Conservation (phyloP, 2,329 filamentous ascomycete genomes). For the Verticillium tricorpus region DNA sequence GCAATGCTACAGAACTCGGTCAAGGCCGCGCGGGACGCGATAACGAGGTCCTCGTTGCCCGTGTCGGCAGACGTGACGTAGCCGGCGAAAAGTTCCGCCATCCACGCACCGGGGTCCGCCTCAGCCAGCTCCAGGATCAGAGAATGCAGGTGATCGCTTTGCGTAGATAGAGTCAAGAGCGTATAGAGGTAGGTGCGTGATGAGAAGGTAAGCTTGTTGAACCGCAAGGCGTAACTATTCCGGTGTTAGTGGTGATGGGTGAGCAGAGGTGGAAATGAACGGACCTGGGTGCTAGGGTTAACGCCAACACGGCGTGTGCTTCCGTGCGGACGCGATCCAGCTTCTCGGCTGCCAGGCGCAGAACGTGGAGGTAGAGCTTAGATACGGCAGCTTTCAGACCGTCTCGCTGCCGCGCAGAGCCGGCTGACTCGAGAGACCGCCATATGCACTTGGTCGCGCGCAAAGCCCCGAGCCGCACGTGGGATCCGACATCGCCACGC, state of each 20-base stretch:
- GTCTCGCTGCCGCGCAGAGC: constrained; percentile 10
- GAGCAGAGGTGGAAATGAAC: constrained; percentile 12
- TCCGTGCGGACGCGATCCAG: constrained; percentile 77
- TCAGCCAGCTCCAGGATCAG: constrained; percentile 29
- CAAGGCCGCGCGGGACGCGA: constrained; percentile 63
- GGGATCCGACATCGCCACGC: constrained; percentile 83
- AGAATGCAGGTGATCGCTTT: constrained; percentile 26
- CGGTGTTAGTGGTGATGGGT: constrained; percentile 16
- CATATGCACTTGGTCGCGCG: constrained; percentile 67
- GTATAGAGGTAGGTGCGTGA: constrained; percentile 55
- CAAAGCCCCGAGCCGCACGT: constrained; percentile 77
- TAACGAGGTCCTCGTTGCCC: constrained; percentile 71
- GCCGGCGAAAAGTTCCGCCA: constrained; percentile 57
- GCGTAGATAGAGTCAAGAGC: constrained; percentile 43
- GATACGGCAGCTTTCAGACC: constrained; percentile 26
- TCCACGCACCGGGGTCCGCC: constrained; percentile 32
- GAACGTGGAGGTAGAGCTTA: constrained; percentile 42
- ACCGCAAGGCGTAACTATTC: constrained; percentile 26
- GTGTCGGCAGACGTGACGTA: constrained; percentile 70
- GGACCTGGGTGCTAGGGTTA: constrained; percentile 42
- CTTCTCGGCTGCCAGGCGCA: constrained; percentile 80
- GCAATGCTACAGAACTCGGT: constrained; percentile 45
- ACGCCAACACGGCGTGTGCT: constrained; percentile 51
- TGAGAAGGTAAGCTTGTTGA: constrained; percentile 45
- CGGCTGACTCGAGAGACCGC: constrained; percentile 23